Evolutionary conservation across 1,139 yeast species (phyloP).

Genomic region (Geotrichum candidum): DNA sequence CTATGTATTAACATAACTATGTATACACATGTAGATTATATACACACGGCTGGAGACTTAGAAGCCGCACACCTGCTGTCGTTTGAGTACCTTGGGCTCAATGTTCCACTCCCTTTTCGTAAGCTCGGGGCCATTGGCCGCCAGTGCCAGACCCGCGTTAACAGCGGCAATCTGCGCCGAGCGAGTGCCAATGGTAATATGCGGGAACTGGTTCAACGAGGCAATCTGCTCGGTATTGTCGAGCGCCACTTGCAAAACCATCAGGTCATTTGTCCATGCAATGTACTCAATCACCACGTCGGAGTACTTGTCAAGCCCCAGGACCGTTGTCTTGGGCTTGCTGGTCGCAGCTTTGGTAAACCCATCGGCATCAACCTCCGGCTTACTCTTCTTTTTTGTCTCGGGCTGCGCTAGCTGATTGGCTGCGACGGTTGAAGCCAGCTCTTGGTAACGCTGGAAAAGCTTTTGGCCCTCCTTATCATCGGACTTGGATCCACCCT

Average conservation of each 20-base stretch:
- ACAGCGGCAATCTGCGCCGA: conserved; percentile 11
- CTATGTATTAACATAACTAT: not conserved
- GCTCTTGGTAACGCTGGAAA: not conserved
- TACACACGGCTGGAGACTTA: not conserved
- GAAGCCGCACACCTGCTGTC: conserved; percentile 5
- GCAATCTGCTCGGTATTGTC: not conserved
- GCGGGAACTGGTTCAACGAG: conserved; percentile 10
- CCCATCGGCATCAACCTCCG: conserved; percentile 7
- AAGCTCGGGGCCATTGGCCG: not conserved
- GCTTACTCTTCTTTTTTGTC: not conserved
- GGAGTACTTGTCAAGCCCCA: conserved; percentile 26
- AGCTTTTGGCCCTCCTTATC: conserved; percentile 7
- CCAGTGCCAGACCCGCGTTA: conserved; percentile 9
- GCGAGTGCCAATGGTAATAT: conserved; percentile 17
- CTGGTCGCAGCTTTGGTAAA: conserved; percentile 1
- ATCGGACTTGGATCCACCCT: conserved; percentile 1
- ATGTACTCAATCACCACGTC: conserved; percentile 43
- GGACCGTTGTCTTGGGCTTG: conserved; percentile 19
- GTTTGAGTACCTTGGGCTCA: conserved; percentile 12
- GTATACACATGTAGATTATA: not conserved
- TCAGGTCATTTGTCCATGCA: conserved; percentile 48
- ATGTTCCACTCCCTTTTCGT: conserved; percentile 14
- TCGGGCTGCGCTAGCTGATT: not conserved
- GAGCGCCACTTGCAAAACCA: conserved; percentile 53
- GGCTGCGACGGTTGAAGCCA: not conserved